Conservation (phyloP, 345 rosid genomes). For the Hibiscus trionum region DNA sequence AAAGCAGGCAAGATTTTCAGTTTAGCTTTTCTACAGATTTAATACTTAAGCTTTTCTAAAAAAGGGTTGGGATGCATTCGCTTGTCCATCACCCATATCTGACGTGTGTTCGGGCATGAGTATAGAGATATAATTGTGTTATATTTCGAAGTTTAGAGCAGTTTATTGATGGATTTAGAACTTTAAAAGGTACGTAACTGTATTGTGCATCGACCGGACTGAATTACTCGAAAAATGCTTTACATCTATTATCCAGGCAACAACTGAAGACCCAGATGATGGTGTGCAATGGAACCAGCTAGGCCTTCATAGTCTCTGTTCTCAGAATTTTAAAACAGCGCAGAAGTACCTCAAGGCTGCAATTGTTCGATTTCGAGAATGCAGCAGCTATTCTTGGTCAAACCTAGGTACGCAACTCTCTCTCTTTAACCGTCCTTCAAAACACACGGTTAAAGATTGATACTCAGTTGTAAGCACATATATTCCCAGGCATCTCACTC, state of each 20-base stretch:
- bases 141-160: too few species aligned
- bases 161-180: background rate
- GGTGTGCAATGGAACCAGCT: constrained; percentile 90
- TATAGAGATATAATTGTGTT: background rate
- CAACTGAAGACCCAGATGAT: constrained; percentile 84
- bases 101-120: background rate
- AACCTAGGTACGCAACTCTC: constrained; percentile 55
- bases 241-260: constrained; percentile 30
- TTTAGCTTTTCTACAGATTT: background rate
- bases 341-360: constrained; percentile 88
- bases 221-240: background rate
- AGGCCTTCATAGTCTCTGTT: constrained; percentile 80
- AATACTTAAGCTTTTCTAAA: background rate
- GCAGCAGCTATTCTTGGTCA: constrained; percentile 79
- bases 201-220: background rate
- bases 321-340: constrained; percentile 63
- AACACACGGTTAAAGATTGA: background rate
- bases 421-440: background rate
- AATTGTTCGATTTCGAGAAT: constrained; percentile 47
- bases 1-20: constrained; percentile 56
- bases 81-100: background rate
- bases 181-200: background rate
- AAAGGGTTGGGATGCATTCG: background rate
- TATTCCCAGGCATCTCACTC: constrained; percentile 55
- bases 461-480: background rate